These are phyloP conservation scores for Tanacetum coccineum DNA, from an alignment of 129 eudicot species.

Conservation along the genomic window DNA sequence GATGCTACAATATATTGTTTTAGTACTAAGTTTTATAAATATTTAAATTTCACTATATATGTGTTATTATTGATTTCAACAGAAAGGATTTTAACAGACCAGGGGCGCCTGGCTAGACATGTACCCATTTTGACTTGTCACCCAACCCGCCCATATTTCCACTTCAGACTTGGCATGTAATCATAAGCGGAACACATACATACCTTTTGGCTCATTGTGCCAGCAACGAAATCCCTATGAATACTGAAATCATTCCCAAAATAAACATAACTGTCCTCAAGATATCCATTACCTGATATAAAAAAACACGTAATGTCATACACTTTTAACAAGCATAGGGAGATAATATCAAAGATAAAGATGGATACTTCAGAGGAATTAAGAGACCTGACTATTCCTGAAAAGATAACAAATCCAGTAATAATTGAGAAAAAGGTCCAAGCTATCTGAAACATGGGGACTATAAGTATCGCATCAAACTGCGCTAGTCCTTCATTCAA, in stretches of 20 bases:
- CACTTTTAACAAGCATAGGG: conserved; percentile 18
- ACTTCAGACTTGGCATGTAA: neutral
- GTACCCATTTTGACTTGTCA: neutral
- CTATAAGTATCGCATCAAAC: conserved; percentile 93
- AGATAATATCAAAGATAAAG: conserved; percentile 1
- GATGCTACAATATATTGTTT: no score
- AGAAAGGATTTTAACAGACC: no score
- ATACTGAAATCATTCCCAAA: conserved; percentile 89
- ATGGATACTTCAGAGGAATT: neutral
- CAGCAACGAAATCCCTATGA: conserved; percentile 82
- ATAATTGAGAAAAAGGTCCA: conserved; percentile 98
- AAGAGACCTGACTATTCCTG: conserved; percentile 97
- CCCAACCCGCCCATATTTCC: neutral
- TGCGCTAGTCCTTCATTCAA: conserved; percentile 86
- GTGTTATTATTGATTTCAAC: no score
- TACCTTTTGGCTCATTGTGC: conserved; percentile 98
- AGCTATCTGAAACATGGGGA: conserved; percentile 97
- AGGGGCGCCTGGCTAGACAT: neutral
- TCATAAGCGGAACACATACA: neutral
- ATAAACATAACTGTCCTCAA: conserved; percentile 86
- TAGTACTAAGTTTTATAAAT: no score
- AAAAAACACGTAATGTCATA: conserved; percentile 22
- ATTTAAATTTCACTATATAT: no score
- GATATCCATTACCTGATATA: conserved; percentile 68
- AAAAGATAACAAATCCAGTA: conserved; percentile 94